Evolutionary conservation across 1,284 basidiomycete species (phyloP).

Genomic region (Ustilago esculenta): DNA sequence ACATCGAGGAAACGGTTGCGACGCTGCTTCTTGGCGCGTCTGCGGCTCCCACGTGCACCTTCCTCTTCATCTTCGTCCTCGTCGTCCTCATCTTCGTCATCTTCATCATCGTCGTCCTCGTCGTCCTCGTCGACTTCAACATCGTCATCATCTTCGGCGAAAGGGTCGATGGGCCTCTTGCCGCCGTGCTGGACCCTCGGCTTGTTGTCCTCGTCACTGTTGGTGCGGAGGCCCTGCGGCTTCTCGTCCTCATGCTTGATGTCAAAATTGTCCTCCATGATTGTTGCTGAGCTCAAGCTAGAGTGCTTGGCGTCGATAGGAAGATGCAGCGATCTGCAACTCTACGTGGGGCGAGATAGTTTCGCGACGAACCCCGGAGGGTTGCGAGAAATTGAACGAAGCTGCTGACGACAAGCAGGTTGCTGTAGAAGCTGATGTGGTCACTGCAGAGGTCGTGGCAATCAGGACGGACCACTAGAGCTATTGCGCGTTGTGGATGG

Average conservation of each 20-base stretch:
- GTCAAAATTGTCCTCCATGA: slow-evolving; percentile 36
- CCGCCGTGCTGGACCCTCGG: slow-evolving; percentile 27
- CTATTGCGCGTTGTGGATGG: background rate
- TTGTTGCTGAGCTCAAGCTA: slow-evolving; percentile 6
- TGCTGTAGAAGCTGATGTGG: background rate
- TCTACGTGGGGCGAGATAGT: background rate
- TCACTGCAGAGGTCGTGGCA: background rate
- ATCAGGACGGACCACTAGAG: background rate
- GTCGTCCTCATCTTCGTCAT: slow-evolving; percentile 59
- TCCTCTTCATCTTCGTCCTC: slow-evolving; percentile 55
- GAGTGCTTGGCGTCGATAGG: background rate
- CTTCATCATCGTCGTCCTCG: slow-evolving; percentile 60
- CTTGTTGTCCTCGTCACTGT: slow-evolving; percentile 3
- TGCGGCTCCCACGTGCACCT: slow-evolving; percentile 31
- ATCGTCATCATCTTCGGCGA: slow-evolving; percentile 50
- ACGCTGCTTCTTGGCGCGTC: slow-evolving; percentile 54
- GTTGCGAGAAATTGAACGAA: background rate
- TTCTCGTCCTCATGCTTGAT: slow-evolving; percentile 29
- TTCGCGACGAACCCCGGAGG: background rate
- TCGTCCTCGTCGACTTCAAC: slow-evolving; percentile 54
- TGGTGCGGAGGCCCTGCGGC: background rate
- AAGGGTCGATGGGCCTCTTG: slow-evolving; percentile 36
- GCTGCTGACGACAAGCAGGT: too few relatives aligned
- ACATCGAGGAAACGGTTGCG: slow-evolving; percentile 88
- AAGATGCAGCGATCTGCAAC: background rate